Percentiles rank a stretch among this genome's conserved stretches.
phyloP scores from a whole-genome alignment of 108 stramenopile genomes.

The Cyclostephanos tholiformis region DNA sequence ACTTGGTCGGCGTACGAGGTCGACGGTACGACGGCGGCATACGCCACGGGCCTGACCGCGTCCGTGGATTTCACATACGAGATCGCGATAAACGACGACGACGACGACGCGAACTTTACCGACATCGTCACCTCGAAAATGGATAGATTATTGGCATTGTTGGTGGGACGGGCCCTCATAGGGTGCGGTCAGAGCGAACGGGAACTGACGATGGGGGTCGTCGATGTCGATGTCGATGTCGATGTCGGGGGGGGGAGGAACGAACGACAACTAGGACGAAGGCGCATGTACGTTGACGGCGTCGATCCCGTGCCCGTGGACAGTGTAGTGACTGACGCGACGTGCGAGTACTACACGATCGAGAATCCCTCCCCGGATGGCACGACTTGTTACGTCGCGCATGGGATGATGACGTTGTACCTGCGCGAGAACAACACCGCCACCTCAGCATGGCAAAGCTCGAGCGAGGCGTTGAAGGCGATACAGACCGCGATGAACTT shows the following conservation, averaged over 20 bases:
- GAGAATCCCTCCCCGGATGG: background rate
- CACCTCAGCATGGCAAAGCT: slow-evolving; percentile 19
- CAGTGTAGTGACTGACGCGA: background rate
- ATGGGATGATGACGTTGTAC: slow-evolving; percentile 36
- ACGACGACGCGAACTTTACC: background rate
- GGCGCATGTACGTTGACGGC: slow-evolving; percentile 21
- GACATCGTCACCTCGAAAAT: slow-evolving; percentile 2
- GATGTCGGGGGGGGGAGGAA: background rate
- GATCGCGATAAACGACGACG: slow-evolving; percentile 13
- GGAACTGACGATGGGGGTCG: background rate
- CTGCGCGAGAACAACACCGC: slow-evolving; percentile 28
- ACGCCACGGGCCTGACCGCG: slow-evolving; percentile 10
- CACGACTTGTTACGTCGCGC: slow-evolving; percentile 23
- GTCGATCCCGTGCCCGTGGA: slow-evolving; percentile 14
- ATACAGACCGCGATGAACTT: slow-evolving; percentile 27
- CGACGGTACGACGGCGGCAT: background rate
- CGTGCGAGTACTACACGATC: slow-evolving; percentile 26
- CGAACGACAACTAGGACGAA: background rate
- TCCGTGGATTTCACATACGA: slow-evolving; percentile 24
- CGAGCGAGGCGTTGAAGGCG: slow-evolving; percentile 29
- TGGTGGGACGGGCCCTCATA: slow-evolving; percentile 25
- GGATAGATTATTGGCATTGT: slow-evolving; percentile 13
- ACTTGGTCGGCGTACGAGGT: background rate
- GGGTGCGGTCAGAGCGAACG: slow-evolving; percentile 1
- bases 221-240: background rate